Conservation (phyloP, 192 early-diverging fungal species). For the Entomortierella lignicola region DNA sequence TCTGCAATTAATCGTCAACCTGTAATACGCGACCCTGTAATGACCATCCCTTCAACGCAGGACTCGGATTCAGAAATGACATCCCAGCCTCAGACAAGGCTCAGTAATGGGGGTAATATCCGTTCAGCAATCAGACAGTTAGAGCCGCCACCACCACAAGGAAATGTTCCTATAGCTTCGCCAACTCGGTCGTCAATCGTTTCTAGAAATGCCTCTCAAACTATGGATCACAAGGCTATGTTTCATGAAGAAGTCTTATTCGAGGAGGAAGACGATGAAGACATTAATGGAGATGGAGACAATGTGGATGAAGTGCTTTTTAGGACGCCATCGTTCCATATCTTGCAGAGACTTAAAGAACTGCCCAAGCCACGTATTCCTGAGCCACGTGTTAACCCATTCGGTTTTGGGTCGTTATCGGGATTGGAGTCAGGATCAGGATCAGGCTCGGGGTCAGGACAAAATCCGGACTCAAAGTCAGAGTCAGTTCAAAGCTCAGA, state of each 20-base stretch:
- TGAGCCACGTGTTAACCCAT: constrained; percentile 29
- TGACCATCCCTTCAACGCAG: neutral
- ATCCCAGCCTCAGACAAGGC: neutral
- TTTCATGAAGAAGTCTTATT: constrained; percentile 23
- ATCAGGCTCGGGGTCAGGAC: neutral
- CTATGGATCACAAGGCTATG: neutral
- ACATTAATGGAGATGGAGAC: constrained; percentile 2
- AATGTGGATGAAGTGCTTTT: constrained; percentile 30
- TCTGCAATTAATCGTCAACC: neutral
- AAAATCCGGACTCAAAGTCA: neutral
- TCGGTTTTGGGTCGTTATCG: constrained; percentile 7
- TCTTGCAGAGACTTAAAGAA: constrained; percentile 20
- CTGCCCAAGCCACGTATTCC: constrained; percentile 14
- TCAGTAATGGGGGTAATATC: neutral
- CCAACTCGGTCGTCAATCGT: neutral
- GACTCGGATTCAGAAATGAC: constrained; percentile 1
- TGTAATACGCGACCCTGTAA: neutral
- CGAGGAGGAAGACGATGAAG: constrained; percentile 13
- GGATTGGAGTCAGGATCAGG: neutral
- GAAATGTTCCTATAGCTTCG: neutral
- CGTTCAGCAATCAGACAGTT: neutral
- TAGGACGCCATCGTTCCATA: constrained; percentile 33
- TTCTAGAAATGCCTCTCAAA: neutral
- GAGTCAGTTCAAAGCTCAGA: neutral
- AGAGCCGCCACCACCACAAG: neutral